Percentiles rank a stretch among this genome's conserved stretches.
Evolutionary conservation across 176 grass and related monocot genomes (phyloP).

Genomic region (Oryza meridionalis): DNA sequence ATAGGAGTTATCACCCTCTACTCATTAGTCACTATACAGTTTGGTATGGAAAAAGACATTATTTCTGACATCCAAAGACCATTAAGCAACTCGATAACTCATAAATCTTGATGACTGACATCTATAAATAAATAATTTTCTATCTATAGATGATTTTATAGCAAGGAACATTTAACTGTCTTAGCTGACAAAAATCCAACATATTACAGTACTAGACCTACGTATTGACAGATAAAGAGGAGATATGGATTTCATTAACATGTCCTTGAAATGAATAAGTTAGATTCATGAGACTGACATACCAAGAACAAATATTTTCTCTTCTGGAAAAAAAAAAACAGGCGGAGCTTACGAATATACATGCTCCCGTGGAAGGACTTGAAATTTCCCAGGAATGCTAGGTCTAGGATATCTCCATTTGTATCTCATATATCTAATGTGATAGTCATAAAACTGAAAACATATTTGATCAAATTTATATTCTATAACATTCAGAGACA

Average conservation of each 20-base stretch:
- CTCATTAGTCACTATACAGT: neutral
- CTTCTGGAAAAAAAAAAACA: neutral
- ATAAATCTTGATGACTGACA: neutral
- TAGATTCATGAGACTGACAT: neutral
- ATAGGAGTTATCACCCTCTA: neutral
- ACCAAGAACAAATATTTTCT: slow-evolving; percentile 23
- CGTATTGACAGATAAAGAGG: neutral
- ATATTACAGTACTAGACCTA: neutral
- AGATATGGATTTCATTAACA: neutral
- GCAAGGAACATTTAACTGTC: neutral
- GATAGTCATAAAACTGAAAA: neutral
- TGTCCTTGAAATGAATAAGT: neutral
- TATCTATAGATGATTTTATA: neutral
- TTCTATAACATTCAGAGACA: neutral
- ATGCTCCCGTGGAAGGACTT: neutral
- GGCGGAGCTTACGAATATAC: neutral
- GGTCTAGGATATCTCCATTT: neutral
- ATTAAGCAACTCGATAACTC: slow-evolving; percentile 29
- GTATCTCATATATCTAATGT: neutral
- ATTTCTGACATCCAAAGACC: slow-evolving; percentile 7
- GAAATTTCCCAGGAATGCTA: neutral
- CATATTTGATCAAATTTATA: neutral
- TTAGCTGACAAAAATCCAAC: neutral
- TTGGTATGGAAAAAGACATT: neutral
- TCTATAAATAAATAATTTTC: neutral